Evolutionary conservation across 768 basidiomycete species (phyloP).

Genomic region (Boletus pseudo-olivaceus): DNA sequence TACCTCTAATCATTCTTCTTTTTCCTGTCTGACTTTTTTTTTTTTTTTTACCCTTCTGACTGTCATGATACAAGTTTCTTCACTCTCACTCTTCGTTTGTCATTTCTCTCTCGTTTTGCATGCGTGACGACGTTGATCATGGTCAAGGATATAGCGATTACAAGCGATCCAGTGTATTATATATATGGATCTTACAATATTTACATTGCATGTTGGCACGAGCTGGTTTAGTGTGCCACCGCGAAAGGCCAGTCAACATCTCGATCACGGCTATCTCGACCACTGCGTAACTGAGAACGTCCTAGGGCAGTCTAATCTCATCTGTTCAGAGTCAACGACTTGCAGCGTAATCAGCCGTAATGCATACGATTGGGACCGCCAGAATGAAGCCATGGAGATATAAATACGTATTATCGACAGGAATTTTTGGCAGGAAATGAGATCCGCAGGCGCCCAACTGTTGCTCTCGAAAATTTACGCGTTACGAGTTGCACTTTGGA

Average conservation of each 20-base stretch:
- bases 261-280: too few species aligned
- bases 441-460: not conserved
- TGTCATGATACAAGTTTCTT: not conserved
- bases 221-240: not conserved
- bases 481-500: too few species aligned
- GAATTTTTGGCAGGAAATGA: not conserved
- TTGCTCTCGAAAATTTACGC: too few species aligned
- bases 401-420: too few species aligned
- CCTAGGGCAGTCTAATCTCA: too few species aligned
- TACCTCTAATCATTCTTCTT: not conserved
- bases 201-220: constrained; percentile 5
- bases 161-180: constrained; percentile 9
- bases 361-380: too few species aligned
- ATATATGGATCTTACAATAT: constrained; percentile 18
- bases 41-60: not conserved
- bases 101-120: constrained; percentile 3
- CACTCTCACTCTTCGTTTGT: too few species aligned
- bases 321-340: too few species aligned
- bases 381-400: too few species aligned
- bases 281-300: too few species aligned
- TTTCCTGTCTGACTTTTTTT: not conserved
- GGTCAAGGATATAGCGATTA: not conserved
- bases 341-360: too few species aligned
- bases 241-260: too few species aligned
- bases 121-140: constrained; percentile 2